Evolutionary conservation across 371 early-diverging fungal genomes (phyloP).

Genomic region (Gilbertella persicaria): DNA sequence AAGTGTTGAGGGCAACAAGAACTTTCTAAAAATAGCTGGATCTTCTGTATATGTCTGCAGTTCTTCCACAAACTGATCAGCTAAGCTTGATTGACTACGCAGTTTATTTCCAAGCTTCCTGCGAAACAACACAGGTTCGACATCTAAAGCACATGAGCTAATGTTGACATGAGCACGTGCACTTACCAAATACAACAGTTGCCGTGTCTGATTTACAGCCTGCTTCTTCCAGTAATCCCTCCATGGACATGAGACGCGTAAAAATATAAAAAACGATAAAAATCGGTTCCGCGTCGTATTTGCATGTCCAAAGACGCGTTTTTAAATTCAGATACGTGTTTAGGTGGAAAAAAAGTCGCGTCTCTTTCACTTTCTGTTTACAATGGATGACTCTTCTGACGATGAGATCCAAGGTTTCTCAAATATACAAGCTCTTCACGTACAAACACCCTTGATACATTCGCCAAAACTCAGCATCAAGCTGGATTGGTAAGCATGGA

Average conservation of each 20-base stretch:
- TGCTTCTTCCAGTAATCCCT: constrained; percentile 11
- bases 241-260: constrained; percentile 8
- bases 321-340: neutral
- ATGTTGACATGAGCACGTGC: too few relatives aligned
- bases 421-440: constrained; percentile 40
- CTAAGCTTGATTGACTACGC: constrained; percentile 20
- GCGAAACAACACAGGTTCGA: constrained; percentile 29
- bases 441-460: constrained; percentile 49
- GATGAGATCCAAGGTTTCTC: constrained; percentile 33
- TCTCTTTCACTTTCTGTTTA: constrained; percentile 3
- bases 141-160: constrained; percentile 9
- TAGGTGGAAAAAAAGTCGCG: neutral
- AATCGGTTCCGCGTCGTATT: neutral
- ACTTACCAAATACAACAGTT: constrained; percentile 13
- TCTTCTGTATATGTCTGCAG: constrained; percentile 31
- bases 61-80: constrained; percentile 28
- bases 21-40: constrained; percentile 29
- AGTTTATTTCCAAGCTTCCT: constrained; percentile 34
- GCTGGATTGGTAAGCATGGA: constrained; percentile 40
- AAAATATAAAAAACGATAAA: neutral
- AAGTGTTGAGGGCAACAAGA: constrained; percentile 33
- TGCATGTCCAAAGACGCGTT: neutral
- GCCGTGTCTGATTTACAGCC: constrained; percentile 14
- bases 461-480: constrained; percentile 44
- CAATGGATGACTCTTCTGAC: constrained; percentile 45